Evolutionary conservation across 2,329 filamentous ascomycete species (phyloP).

Genomic region (Cladosporium sp.): DNA sequence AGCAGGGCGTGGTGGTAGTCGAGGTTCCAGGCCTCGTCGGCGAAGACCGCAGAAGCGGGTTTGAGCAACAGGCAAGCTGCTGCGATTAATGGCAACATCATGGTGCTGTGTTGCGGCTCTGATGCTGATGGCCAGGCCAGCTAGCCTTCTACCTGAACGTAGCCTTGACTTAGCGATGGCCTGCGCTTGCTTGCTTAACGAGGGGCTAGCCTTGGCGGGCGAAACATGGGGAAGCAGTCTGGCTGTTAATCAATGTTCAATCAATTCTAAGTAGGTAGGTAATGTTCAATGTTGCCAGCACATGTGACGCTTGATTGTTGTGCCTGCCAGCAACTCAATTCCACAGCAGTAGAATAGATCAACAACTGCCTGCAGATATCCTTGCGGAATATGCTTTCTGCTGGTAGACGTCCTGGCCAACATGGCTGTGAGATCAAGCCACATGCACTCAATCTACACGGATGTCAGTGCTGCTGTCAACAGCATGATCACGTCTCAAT

Average conservation of each 20-base stretch:
- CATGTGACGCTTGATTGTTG: neutral
- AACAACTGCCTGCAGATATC: neutral
- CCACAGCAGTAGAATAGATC: no score
- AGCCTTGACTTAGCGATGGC: slow-evolving; percentile 2
- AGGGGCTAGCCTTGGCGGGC: slow-evolving; percentile 13
- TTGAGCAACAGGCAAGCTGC: slow-evolving; percentile 46
- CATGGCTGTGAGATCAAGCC: neutral
- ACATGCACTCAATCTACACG: neutral
- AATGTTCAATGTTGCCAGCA: neutral
- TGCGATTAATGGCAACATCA: slow-evolving; percentile 20
- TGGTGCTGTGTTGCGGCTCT: slow-evolving; percentile 16
- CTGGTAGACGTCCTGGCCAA: neutral
- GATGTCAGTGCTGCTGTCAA: neutral
- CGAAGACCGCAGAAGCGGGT: slow-evolving; percentile 70
- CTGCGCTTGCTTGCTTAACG: neutral
- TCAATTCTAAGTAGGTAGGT: neutral
- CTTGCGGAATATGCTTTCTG: neutral
- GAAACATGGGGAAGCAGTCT: neutral
- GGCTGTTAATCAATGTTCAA: slow-evolving; percentile 8
- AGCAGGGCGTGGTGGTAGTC: slow-evolving; percentile 93
- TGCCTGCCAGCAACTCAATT: neutral
- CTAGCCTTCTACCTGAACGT: slow-evolving; percentile 1
- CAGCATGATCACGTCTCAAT: neutral
- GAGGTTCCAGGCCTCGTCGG: slow-evolving; percentile 86
- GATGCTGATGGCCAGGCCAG: slow-evolving; percentile 17